phyloP scores from a whole-genome alignment of 1,139 yeast genomes.

The Blastobotrys elegans region DNA sequence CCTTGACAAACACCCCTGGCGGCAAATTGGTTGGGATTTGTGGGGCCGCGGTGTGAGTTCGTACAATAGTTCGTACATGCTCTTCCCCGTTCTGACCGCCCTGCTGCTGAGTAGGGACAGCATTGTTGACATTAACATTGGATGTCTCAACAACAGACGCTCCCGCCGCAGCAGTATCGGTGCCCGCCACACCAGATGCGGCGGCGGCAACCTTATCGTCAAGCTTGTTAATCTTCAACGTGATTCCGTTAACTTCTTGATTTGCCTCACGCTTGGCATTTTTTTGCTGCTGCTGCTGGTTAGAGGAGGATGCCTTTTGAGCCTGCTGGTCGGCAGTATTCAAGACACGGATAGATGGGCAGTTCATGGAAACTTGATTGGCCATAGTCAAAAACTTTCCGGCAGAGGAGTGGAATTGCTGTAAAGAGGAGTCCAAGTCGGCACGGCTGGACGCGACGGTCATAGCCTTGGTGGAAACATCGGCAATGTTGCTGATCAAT shows the following conservation, averaged over 20 bases:
- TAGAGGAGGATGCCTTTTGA: not conserved
- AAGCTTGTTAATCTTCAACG: not conserved
- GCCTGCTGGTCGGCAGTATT: not conserved
- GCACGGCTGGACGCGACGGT: not conserved
- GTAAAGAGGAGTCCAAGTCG: not conserved
- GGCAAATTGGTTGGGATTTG: slow-evolving; percentile 7
- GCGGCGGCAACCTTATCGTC: not conserved
- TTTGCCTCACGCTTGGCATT: not conserved
- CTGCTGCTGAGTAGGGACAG: too few species aligned
- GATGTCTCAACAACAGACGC: too few species aligned
- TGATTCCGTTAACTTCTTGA: too few species aligned
- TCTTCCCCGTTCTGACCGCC: not conserved
- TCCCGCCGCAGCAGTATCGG: not conserved
- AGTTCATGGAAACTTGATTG: not conserved
- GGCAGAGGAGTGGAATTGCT: not conserved
- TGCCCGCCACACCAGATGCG: not conserved
- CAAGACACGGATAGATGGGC: not conserved
- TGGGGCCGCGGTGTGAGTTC: not conserved
- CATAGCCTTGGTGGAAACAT: not conserved
- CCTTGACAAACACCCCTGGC: slow-evolving; percentile 3
- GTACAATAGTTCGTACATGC: not conserved
- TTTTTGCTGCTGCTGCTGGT: too few species aligned
- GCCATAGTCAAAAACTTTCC: not conserved
- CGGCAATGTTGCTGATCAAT: not conserved
- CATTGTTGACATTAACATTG: too few species aligned